Conservation (phyloP, 768 basidiomycete genomes). For the Dendrothele bispora region DNA sequence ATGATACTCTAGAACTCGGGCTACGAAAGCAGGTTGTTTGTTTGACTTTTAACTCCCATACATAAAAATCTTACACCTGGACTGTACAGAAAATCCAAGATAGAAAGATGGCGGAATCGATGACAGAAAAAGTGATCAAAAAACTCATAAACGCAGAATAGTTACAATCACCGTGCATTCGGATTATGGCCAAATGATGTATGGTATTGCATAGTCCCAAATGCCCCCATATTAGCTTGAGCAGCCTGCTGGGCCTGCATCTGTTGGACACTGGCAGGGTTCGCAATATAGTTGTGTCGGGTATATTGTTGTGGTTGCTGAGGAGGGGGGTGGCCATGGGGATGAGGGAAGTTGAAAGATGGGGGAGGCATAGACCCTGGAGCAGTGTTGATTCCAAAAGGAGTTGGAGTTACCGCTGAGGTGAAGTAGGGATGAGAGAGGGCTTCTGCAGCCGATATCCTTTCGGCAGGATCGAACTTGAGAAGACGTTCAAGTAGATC, state of each 20-base stretch:
- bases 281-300: constrained; percentile 3
- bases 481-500: constrained; percentile 93
- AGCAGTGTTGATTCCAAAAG: constrained; percentile 42
- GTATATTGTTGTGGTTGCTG: constrained; percentile 45
- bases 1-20: too few relatives aligned
- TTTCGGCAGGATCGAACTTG: constrained; percentile 92
- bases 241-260: neutral
- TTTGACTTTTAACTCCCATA: too few relatives aligned
- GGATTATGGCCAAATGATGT: constrained; percentile 6
- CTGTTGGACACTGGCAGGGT: constrained; percentile 2
- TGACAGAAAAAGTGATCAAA: too few relatives aligned
- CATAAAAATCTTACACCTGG: too few relatives aligned
- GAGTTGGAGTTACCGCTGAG: constrained; percentile 41
- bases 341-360: constrained; percentile 66
- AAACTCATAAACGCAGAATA: too few relatives aligned
- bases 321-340: constrained; percentile 43
- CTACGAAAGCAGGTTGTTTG: too few relatives aligned
- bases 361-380: constrained; percentile 69
- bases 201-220: constrained; percentile 4
- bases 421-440: constrained; percentile 92
- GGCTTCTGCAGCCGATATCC: constrained; percentile 89
- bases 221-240: constrained; percentile 3
- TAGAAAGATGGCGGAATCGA: neutral
- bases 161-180: too few relatives aligned
- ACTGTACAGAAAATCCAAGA: neutral